Evolutionary conservation across 352 stramenopile species (phyloP).

Genomic region (Phytopythium montanum): DNA sequence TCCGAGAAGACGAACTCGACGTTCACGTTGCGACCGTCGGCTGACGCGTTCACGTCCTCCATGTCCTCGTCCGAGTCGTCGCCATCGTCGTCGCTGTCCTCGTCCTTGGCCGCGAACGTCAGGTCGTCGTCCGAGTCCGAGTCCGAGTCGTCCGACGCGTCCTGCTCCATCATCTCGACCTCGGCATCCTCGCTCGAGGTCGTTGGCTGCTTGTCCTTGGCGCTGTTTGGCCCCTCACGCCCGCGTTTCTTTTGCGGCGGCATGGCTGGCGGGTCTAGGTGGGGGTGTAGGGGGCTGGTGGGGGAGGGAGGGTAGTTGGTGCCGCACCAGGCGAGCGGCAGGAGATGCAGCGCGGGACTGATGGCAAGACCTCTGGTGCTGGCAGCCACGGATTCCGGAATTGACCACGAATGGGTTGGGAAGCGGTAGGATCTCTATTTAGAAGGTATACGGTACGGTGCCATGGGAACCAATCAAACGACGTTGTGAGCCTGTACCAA

Average conservation of each 20-base stretch:
- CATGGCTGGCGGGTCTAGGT: constrained; percentile 16
- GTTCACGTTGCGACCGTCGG: constrained; percentile 38
- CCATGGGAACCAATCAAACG: constrained; percentile 2
- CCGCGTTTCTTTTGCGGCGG: constrained; percentile 33
- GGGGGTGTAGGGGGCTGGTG: no score
- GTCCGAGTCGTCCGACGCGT: constrained; percentile 33
- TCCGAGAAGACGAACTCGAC: constrained; percentile 86
- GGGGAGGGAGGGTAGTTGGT: no score
- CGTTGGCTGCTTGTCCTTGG: constrained; percentile 7
- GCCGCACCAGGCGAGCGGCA: no score
- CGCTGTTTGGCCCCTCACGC: constrained; percentile 14
- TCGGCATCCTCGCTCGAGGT: constrained; percentile 8
- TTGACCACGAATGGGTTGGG: constrained; percentile 2
- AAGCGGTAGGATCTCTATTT: background rate
- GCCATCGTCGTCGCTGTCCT: constrained; percentile 7
- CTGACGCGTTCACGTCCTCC: constrained; percentile 22
- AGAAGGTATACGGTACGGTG: background rate
- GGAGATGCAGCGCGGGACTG: background rate
- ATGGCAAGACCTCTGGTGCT: background rate
- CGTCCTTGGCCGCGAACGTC: constrained; percentile 37
- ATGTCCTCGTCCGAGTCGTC: constrained; percentile 55
- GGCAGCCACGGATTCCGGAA: constrained; percentile 2
- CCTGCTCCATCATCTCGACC: constrained; percentile 50
- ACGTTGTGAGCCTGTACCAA: background rate
- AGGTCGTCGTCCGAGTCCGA: constrained; percentile 52